Conservation (phyloP, 2,329 filamentous ascomycete genomes). For the Cercospora nicotianae region DNA sequence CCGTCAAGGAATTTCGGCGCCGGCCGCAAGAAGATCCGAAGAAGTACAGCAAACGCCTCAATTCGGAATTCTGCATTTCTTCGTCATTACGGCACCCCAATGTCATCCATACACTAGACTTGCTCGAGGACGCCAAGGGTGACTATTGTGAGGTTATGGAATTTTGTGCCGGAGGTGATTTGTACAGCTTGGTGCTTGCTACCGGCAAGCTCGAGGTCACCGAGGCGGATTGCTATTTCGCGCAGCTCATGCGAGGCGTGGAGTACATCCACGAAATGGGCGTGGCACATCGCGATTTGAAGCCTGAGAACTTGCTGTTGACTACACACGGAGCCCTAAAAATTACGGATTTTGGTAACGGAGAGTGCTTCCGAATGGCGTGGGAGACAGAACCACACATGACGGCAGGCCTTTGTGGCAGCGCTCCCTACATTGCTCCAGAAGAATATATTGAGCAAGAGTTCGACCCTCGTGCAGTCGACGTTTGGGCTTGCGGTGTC, state of each 20-base stretch:
- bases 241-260: conserved; percentile 97
- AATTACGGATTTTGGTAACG: conserved; percentile 98
- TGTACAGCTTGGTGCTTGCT: conserved; percentile 89
- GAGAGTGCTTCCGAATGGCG: conserved; percentile 98
- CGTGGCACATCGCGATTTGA: conserved; percentile 92
- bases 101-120: conserved; percentile 94
- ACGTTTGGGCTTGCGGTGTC: conserved; percentile 96
- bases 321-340: conserved; percentile 92
- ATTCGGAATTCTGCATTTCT: conserved; percentile 97
- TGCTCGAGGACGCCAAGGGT: conserved; percentile 93
- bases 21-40: conserved; percentile 92
- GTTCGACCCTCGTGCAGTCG: conserved; percentile 95
- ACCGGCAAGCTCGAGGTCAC: conserved; percentile 87
- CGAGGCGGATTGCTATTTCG: conserved; percentile 98
- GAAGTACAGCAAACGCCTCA: conserved; percentile 96
- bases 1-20: conserved; percentile 96
- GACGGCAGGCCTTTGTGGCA: conserved; percentile 95
- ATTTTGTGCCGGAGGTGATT: conserved; percentile 92
- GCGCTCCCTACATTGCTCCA: conserved; percentile 93
- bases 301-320: conserved; percentile 92
- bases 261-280: conserved; percentile 99
- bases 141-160: conserved; percentile 99
- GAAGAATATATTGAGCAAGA: conserved; percentile 95
- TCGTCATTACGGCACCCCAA: conserved; percentile 95
- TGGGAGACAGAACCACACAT: conserved; percentile 99